These are phyloP conservation scores for Albatrellus ellisii DNA, from an alignment of 768 basidiomycete species.

Conservation along the genomic window DNA sequence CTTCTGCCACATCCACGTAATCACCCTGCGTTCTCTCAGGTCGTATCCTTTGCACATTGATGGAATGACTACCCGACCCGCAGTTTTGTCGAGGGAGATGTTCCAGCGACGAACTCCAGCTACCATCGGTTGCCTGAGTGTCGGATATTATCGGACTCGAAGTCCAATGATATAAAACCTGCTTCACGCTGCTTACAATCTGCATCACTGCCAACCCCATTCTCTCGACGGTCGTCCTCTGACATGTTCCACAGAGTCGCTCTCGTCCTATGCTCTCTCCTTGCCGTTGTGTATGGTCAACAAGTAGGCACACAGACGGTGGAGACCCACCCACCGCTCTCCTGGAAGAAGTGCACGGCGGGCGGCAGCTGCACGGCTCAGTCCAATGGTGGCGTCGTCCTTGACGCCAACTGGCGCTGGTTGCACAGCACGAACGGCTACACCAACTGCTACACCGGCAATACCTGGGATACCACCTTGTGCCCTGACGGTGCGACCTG, in stretches of 20 bases:
- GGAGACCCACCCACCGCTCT: conserved; percentile 16
- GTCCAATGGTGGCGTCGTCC: conserved; percentile 7
- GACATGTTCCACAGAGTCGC: conserved; percentile 1
- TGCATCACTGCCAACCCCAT: too few species aligned
- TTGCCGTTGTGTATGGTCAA: conserved; percentile 15
- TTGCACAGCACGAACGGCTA: conserved; percentile 12
- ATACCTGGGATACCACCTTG: conserved; percentile 16
- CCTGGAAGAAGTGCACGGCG: conserved; percentile 14
- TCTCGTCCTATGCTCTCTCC: conserved; percentile 11
- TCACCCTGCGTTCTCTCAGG: too few species aligned
- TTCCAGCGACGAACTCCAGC: too few species aligned
- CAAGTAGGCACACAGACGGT: conserved; percentile 16
- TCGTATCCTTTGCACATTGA: too few species aligned
- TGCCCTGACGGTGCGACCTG: conserved; percentile 16
- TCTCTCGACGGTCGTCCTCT: too few species aligned
- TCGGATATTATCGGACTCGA: too few species aligned
- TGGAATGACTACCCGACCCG: too few species aligned
- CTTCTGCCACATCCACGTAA: too few species aligned
- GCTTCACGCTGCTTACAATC: too few species aligned
- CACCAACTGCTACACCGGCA: conserved; percentile 21
- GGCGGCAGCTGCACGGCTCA: conserved; percentile 6
- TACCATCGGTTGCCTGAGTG: too few species aligned
- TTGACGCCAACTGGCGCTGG: conserved; percentile 17
- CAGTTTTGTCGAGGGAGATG: too few species aligned
- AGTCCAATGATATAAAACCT: too few species aligned